These are phyloP conservation scores for Xenoacremonium recifei DNA, from an alignment of 2,329 filamentous ascomycete genomes.

Conservation along the genomic window DNA sequence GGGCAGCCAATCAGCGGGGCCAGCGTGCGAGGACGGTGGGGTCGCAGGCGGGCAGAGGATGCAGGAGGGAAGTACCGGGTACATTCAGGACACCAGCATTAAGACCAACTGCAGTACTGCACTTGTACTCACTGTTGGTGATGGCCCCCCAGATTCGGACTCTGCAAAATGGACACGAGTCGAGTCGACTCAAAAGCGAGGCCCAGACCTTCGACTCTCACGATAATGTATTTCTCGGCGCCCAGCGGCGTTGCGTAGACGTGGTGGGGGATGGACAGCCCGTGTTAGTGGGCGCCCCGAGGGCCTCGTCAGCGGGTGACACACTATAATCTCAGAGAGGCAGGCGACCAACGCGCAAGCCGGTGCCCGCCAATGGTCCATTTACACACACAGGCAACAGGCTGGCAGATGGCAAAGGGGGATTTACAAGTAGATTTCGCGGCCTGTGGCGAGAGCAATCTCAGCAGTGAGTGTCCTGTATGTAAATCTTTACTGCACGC, in stretches of 20 bases:
- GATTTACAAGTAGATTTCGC: not conserved
- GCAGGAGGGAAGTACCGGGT: no score
- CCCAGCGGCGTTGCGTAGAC: not conserved
- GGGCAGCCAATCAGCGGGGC: conserved; percentile 28
- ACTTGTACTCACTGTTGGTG: not conserved
- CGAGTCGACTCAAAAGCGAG: not conserved
- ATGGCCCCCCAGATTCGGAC: no score
- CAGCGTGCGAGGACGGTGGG: conserved; percentile 16
- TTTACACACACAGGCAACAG: not conserved
- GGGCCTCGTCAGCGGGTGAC: not conserved
- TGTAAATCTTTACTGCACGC: not conserved
- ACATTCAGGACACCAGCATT: conserved; percentile 24
- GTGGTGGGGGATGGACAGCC: not conserved
- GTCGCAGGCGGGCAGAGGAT: no score
- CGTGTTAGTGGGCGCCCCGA: not conserved
- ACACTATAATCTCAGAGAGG: not conserved
- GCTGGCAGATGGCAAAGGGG: not conserved
- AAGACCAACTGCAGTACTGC: conserved; percentile 5
- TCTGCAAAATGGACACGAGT: no score
- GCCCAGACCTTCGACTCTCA: no score
- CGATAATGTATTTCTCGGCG: no score
- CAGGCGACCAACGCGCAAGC: not conserved
- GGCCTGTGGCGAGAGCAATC: not conserved
- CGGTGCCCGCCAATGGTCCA: not conserved
- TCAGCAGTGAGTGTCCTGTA: no score